These are phyloP conservation scores for Collybiopsis confluens DNA, from an alignment of 768 basidiomycete genomes.

Conservation along the genomic window DNA sequence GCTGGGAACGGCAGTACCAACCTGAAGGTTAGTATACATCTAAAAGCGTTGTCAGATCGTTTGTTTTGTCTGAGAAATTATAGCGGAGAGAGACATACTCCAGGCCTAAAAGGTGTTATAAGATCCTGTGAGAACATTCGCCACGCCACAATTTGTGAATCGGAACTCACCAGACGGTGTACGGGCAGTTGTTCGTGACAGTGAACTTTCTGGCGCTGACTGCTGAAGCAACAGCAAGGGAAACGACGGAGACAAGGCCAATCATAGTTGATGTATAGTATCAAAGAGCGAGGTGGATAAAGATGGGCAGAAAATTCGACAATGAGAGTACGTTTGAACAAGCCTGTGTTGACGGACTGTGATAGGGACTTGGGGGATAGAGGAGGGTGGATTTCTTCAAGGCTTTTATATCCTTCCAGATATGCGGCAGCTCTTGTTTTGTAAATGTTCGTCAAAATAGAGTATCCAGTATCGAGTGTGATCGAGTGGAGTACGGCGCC, in stretches of 20 bases:
- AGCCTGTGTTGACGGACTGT: neutral
- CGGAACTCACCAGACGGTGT: constrained; percentile 42
- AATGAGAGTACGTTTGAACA: neutral
- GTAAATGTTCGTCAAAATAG: neutral
- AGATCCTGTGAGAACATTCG: no score
- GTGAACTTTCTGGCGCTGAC: constrained; percentile 7
- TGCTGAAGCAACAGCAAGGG: neutral
- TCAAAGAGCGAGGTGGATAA: neutral
- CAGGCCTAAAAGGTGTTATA: constrained; percentile 42
- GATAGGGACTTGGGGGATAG: no score
- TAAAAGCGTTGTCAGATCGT: constrained; percentile 9
- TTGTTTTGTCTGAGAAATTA: constrained; percentile 6
- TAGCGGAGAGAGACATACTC: constrained; percentile 21
- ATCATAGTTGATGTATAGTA: neutral
- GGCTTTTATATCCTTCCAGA: no score
- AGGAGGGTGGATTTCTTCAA: no score
- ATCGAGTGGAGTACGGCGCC: neutral
- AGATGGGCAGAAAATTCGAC: neutral
- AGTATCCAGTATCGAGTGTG: neutral
- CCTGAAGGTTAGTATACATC: constrained; percentile 43
- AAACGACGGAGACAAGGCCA: neutral
- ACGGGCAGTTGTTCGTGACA: constrained; percentile 29
- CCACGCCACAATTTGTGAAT: neutral
- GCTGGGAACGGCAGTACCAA: constrained; percentile 30
- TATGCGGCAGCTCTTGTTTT: neutral